Conservation (phyloP, 2,329 filamentous ascomycete genomes). For the Fusarium liriodendri region DNA sequence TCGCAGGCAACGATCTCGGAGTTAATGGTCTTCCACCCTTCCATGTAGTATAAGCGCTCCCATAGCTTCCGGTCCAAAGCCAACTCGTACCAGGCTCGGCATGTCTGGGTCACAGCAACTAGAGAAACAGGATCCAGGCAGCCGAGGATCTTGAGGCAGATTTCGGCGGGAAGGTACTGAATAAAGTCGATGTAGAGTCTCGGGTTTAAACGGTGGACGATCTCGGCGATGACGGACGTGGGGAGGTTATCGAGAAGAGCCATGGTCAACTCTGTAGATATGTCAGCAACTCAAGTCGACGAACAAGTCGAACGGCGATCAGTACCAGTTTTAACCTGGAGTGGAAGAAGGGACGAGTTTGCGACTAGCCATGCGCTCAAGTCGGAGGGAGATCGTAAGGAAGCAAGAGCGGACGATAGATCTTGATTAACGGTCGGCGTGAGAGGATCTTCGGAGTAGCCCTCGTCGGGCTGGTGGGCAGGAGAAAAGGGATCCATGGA, state of each 20-base stretch:
- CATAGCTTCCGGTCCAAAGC: slow-evolving; percentile 88
- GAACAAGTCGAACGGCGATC: background rate
- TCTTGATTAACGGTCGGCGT: slow-evolving; percentile 54
- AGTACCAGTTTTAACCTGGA: slow-evolving; percentile 62
- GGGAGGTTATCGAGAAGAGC: slow-evolving; percentile 81
- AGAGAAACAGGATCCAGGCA: slow-evolving; percentile 87
- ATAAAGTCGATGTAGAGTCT: slow-evolving; percentile 95
- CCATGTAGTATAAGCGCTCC: slow-evolving; percentile 83
- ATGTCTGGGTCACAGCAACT: slow-evolving; percentile 81
- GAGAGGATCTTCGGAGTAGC: slow-evolving; percentile 83
- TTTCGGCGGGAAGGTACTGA: slow-evolving; percentile 84
- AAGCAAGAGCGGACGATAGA: slow-evolving; percentile 48
- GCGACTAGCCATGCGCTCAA: slow-evolving; percentile 62
- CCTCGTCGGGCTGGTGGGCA: slow-evolving; percentile 78
- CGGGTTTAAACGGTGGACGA: slow-evolving; percentile 83
- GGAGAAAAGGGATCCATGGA: slow-evolving; percentile 62
- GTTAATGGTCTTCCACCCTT: slow-evolving; percentile 84
- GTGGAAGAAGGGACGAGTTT: slow-evolving; percentile 61
- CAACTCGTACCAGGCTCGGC: slow-evolving; percentile 82
- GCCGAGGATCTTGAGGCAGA: slow-evolving; percentile 88
- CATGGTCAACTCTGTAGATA: slow-evolving; percentile 78
- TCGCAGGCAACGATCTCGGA: slow-evolving; percentile 76
- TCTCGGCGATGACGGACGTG: slow-evolving; percentile 81
- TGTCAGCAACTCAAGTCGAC: slow-evolving; percentile 20
- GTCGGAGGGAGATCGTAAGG: slow-evolving; percentile 55